phyloP scores from a whole-genome alignment of 108 stramenopile species.

The Asterionellopsis glacialis region DNA sequence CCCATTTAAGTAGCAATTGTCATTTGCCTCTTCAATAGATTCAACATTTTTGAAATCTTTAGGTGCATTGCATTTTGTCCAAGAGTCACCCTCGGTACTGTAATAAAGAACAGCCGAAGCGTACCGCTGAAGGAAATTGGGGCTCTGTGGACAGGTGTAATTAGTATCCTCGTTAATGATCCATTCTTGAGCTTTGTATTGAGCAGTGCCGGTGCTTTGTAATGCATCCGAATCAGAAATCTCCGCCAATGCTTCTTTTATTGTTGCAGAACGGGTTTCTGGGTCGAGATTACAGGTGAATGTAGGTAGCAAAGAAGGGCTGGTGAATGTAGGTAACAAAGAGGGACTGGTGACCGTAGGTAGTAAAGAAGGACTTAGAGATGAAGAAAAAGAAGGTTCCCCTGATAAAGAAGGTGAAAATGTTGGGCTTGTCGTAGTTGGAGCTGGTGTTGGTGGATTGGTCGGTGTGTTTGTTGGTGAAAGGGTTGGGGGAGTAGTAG shows the following conservation, averaged over 20 bases:
- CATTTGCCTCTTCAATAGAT: constrained; percentile 37
- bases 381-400: background rate
- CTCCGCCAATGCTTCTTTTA: constrained; percentile 21
- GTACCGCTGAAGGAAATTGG: constrained; percentile 43
- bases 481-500: background rate
- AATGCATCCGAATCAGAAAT: constrained; percentile 25
- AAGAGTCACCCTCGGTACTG: constrained; percentile 38
- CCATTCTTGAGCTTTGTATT: constrained; percentile 39
- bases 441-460: background rate
- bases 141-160: constrained; percentile 39
- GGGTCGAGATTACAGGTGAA: constrained; percentile 29
- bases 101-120: constrained; percentile 48
- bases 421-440: constrained; percentile 6
- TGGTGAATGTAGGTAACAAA: constrained; percentile 13
- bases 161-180: constrained; percentile 37
- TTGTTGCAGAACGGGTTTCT: constrained; percentile 20
- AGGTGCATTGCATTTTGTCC: constrained; percentile 64
- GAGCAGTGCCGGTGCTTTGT: constrained; percentile 29
- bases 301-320: constrained; percentile 22
- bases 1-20: constrained; percentile 25
- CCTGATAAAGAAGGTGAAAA: constrained; percentile 2
- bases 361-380: background rate
- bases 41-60: constrained; percentile 13
- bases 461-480: constrained; percentile 5
- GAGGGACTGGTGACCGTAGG: constrained; percentile 21